Percentiles rank a stretch among this genome's conserved stretches.
Evolutionary conservation across 2,329 filamentous ascomycete species (phyloP).

Genomic region (Colletotrichum sp.): DNA sequence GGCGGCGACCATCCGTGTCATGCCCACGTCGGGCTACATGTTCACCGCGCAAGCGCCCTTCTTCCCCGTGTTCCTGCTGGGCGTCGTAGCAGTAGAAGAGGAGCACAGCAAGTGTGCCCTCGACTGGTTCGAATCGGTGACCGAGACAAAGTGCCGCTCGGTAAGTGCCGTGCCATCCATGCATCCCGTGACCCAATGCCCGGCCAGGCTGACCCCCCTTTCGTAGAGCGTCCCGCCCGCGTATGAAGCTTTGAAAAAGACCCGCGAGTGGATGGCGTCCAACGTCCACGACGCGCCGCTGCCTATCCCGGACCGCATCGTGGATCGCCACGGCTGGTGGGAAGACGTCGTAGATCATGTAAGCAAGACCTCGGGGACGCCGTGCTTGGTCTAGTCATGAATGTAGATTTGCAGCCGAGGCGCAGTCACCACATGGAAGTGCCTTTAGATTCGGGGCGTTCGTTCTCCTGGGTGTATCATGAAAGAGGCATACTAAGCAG

Average conservation of each 20-base stretch:
- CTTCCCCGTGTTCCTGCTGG: constrained; percentile 45
- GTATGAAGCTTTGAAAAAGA: constrained; percentile 34
- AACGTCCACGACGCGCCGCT: constrained; percentile 23
- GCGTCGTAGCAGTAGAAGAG: constrained; percentile 35
- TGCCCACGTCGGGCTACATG: constrained; percentile 44
- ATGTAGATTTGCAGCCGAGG: not conserved
- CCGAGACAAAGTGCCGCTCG: constrained; percentile 41
- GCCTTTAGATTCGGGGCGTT: not conserved
- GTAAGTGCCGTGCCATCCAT: constrained; percentile 31
- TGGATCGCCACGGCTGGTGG: constrained; percentile 41
- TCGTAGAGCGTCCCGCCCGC: constrained; percentile 44
- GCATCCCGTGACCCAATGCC: not conserved
- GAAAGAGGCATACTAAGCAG: not conserved
- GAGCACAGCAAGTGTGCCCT: constrained; percentile 32
- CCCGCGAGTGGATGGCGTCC: constrained; percentile 38
- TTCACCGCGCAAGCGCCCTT: constrained; percentile 48
- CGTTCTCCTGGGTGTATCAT: not conserved
- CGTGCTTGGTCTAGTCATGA: constrained; percentile 39
- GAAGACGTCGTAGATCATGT: constrained; percentile 40
- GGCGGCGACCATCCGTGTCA: constrained; percentile 40
- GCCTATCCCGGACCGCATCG: constrained; percentile 26
- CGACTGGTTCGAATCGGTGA: constrained; percentile 41
- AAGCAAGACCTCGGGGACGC: constrained; percentile 34
- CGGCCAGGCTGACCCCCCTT: not conserved
- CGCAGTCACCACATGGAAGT: not conserved